Percentiles rank a stretch among this genome's conserved stretches.
These are phyloP conservation scores for Starmera quercuum DNA, from an alignment of 805 yeast genomes.

Conservation along the genomic window DNA sequence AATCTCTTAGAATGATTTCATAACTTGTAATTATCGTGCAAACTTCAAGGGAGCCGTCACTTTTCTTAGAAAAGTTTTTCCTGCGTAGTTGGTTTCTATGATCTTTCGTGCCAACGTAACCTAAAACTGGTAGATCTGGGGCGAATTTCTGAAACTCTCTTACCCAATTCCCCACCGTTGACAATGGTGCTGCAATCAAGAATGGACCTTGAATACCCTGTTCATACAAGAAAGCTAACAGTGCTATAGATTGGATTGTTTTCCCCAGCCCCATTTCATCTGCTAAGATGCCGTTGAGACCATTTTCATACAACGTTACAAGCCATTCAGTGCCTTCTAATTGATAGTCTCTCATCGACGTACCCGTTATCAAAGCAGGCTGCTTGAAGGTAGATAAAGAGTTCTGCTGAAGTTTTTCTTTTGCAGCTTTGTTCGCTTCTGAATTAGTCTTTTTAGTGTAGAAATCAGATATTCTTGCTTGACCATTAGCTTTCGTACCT, in stretches of 20 bases:
- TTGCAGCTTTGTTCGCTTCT: slow-evolving; percentile 16
- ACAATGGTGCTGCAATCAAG: slow-evolving; percentile 70
- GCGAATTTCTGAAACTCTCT: slow-evolving; percentile 67
- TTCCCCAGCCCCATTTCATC: slow-evolving; percentile 98
- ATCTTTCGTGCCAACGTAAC: slow-evolving; percentile 57
- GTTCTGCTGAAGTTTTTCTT: slow-evolving; percentile 11
- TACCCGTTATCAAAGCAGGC: slow-evolving; percentile 48
- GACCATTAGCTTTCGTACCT: slow-evolving; percentile 18
- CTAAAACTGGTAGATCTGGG: slow-evolving; percentile 54
- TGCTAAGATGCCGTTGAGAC: slow-evolving; percentile 89
- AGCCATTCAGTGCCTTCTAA: slow-evolving; percentile 90
- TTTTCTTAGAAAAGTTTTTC: slow-evolving; percentile 9
- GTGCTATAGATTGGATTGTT: slow-evolving; percentile 80
- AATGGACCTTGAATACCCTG: slow-evolving; percentile 76
- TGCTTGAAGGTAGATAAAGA: slow-evolving; percentile 32
- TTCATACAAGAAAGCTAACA: slow-evolving; percentile 68
- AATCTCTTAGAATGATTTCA: slow-evolving; percentile 71
- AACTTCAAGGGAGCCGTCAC: slow-evolving; percentile 19
- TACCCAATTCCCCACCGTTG: slow-evolving; percentile 83
- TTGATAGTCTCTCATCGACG: slow-evolving; percentile 74
- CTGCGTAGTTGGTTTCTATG: slow-evolving; percentile 41
- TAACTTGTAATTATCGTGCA: slow-evolving; percentile 74
- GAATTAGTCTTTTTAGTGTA: neutral
- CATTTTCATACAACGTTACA: slow-evolving; percentile 82
- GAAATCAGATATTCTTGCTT: slow-evolving; percentile 3